Evolutionary conservation across 1,284 basidiomycete species (phyloP), one percentile per base, ranked within the genome.

Genomic region (Gastroboletus turbinatus): DNA sequence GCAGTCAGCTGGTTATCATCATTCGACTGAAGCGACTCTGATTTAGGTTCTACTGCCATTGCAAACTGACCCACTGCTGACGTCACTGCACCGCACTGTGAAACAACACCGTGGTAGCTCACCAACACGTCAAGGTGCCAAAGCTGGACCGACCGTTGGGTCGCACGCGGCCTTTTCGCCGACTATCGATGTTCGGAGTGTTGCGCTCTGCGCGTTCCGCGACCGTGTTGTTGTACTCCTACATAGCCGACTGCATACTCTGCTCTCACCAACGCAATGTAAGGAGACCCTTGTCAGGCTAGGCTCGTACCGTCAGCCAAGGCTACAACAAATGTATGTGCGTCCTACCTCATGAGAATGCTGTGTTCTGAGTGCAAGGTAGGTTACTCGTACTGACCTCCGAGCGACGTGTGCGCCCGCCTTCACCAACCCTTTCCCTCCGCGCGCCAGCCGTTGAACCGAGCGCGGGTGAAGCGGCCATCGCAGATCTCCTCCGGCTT

Each of bases 321-420:
- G 88, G 21, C 67, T 92, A 19, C 88, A 90, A 62, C 89, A 92
- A 68, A 92, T 92, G 89, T 87, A 65, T 47, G 58, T 51, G 39
- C 47, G 10, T 32, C 55, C 14, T 27, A 11, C 21, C 16, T 46
- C 27, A 21, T 42, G 21, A 35, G 17, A 35, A 17, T 1, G 5
- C 36, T 27, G 21, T 32, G 17, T 36, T 32, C 56, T 62, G 27
- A 60, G n/a, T 21, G 14, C 36, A 19, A 48, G 46, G 32, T 52
- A 91, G 88, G 89, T 77, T 92, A 11, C 84, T 92, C 25, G 88
- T 92, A 4, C 79, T 92, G 2, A 81, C 83, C 25, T 88, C 90
- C 1, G 72, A 73, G 55, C 65, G 72, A 27, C 63, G 64, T 17
- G 60, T 64, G 45, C 63, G 66, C 16, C 61, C 66, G 1, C 66